Base-by-base conservation (phyloP, 306 rosid species). In the Sphenostylis stenocarpa region DNA sequence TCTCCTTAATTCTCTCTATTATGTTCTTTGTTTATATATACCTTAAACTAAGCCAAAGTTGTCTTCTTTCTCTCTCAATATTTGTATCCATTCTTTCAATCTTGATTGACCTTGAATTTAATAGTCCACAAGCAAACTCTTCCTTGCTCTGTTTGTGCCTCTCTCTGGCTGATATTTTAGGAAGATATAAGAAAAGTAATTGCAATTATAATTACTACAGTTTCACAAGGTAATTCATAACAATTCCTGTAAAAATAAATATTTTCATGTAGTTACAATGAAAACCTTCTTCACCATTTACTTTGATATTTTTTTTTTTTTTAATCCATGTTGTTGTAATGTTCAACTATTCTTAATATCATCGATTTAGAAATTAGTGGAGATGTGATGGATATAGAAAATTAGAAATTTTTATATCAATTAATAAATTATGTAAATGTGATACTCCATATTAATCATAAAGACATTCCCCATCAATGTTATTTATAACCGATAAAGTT, bases 41-140 rank as follows among this genome's bases (percentile, higher is more conserved):
- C 70, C 31, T 57, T 33, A 17, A 48, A 38, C 78, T 36, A 23
- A 4, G 24, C 34, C 52, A 67, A 79, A 73, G 49, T 45, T 77
- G 62, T 78, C 52, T 24, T 49, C 3, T 49, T 1, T 26, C 36
- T 78, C 70, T 48, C 16, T 24, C 5, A 28, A 6, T 28, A 24
- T 31, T 62, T 29, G 23, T 80, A 45, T 31, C 83, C 23, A 45
- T 71, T 72, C 48, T 52, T 49, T 55, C 28, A 23, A 49, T 53
- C 5, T 34, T 38, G 66, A 67, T 24, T 63, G 81, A 81, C 43
- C 23, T 33, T 60, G 39, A 73, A 44, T 56, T 81, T 77, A 73
- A 70, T 65, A 28, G n/a, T 13, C 41, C 28, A 16, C 13, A 26
- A 66, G 26, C 68, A n/a, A 36, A 67, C 55, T 43, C 72, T 28